Percentiles rank a stretch among this genome's conserved stretches.
phyloP scores from a whole-genome alignment of 345 rosid genomes.

The Pseudoturritis turrita region DNA sequence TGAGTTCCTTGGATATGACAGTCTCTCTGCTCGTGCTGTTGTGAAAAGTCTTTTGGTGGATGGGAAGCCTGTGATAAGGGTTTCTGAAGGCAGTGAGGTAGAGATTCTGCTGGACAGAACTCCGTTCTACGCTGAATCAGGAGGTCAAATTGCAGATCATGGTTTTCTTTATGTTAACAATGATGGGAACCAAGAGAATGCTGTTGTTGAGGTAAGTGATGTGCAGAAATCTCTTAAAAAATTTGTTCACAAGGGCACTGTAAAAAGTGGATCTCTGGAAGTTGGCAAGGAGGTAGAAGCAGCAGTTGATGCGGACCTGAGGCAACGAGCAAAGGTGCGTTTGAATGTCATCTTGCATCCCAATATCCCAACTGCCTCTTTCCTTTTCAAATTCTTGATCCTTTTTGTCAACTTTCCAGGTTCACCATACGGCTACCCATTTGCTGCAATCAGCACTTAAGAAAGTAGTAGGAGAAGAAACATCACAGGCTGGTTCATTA shows the following conservation, averaged over 20 bases:
- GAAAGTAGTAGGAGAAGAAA: slow-evolving; percentile 76
- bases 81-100: slow-evolving; percentile 78
- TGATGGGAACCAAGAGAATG: slow-evolving; percentile 42
- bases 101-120: slow-evolving; percentile 82
- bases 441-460: slow-evolving; percentile 90
- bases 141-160: slow-evolving; percentile 91
- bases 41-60: slow-evolving; percentile 67
- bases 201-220: slow-evolving; percentile 80
- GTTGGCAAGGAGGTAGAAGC: slow-evolving; percentile 95
- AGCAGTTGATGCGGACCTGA: slow-evolving; percentile 60
- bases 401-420: slow-evolving; percentile 41
- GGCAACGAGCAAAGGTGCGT: slow-evolving; percentile 82
- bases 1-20: slow-evolving; percentile 76
- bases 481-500: slow-evolving; percentile 96
- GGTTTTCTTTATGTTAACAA: slow-evolving; percentile 59
- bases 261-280: slow-evolving; percentile 69
- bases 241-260: slow-evolving; percentile 83
- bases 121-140: slow-evolving; percentile 95
- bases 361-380: neutral
- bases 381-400: slow-evolving; percentile 2
- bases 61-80: slow-evolving; percentile 77
- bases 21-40: slow-evolving; percentile 68
- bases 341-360: slow-evolving; percentile 13
- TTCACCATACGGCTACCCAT: slow-evolving; percentile 98
- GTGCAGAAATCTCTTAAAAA: slow-evolving; percentile 68